Base-by-base conservation (phyloP, 768 basidiomycete species). In the Porphyrellus cyaneotinctus region DNA sequence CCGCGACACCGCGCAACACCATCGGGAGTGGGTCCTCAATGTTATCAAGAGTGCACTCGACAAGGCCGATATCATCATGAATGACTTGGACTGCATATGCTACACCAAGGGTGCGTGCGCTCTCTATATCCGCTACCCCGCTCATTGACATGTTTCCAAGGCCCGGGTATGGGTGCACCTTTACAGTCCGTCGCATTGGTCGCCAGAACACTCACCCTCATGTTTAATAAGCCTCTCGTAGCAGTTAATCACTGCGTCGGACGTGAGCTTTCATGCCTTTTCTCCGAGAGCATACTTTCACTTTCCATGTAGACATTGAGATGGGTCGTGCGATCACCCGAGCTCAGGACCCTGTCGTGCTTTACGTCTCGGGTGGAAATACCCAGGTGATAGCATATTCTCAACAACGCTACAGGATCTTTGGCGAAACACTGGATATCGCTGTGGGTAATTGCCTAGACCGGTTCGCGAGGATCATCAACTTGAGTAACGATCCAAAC, bases 241-340 rank as follows among this genome's bases (percentile, higher is more conserved):
- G 95, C 93, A 1, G 97, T 98, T n/a, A 99, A 99, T 68, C 97
- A 99, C 70, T 99, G 97, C 63, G 85, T 99, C 30, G 97, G 97
- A 44, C 97, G 97, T 98, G 91, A 72, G 52, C 51, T 9, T 6
- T 30, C 46, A 15, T 51, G 17, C 46, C 41, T 50, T 45, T 50
- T 45, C 42, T 18, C 10, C 33, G 35, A 43, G 6, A 22, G 10
- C 22, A 24, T 18, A 11, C 23, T 18, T 46, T 57, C 45, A 47
- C 49, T 37, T 14, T 33, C 20, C 15, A 22, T 14, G 24, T 65
- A 98, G 97, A 99, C 69, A 99, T 99, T 58, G 97, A 99, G 71
- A 99, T 98, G 88, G 97, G 97, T 32, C 81, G 97, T 37, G 82
- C 91, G 58, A 90, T 99, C 58, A 98, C 97, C 3, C 88, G 87